Evolutionary conservation across 2,329 filamentous ascomycete species (phyloP), one percentile per base, ranked within the genome.

Genomic region (Neurospora crassa): DNA sequence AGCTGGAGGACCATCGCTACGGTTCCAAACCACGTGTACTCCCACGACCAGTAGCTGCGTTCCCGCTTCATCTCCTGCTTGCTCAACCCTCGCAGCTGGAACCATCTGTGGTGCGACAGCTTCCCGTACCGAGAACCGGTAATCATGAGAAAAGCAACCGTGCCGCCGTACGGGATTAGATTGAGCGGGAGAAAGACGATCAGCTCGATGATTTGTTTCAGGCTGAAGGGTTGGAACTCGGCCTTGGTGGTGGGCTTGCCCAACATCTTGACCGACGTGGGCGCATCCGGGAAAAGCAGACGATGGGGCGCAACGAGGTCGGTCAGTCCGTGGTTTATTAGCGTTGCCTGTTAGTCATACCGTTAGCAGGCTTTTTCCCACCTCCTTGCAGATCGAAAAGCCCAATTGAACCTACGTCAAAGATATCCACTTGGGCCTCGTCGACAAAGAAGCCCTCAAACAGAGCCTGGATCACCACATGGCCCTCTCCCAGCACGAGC

Each of bases 1-100:
- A 98, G 86, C 81, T 97, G 93, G 40, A 98, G 81, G 7, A 93
- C 80, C 83, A 97, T 88, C 68, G 94, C 92, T 4, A 96, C 86
- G 0, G 92, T 93, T 18, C 96, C 96, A 78, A 98, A 97, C 93
- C 93, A 97, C 16, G 93, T 90, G 79, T 97, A 98, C 72, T 96
- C 92, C 88, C 92, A 92, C 73, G 88, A 84, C 70, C 91, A 86
- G 63, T 84, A 84, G 72, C 85, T 86, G 40, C 95, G 87, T 76
- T 92, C 93, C 40, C 83, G 83, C 76, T 92, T 92, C 74, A 89
- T 86, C 78, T 96, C 88, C 76, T 91, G 89, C 79, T 90, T 93
- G 53, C 87, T 87, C 74, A 96, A 85, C 0, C 90, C 92, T 53
- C 90, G 85, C 68, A 99, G 84, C 77, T 94, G 88, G 79, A 94